Percentiles rank a stretch among this genome's conserved stretches.
These are phyloP conservation scores for Schwanniomyces occidentalis DNA, from an alignment of 805 yeast species.

Conservation along the genomic window DNA sequence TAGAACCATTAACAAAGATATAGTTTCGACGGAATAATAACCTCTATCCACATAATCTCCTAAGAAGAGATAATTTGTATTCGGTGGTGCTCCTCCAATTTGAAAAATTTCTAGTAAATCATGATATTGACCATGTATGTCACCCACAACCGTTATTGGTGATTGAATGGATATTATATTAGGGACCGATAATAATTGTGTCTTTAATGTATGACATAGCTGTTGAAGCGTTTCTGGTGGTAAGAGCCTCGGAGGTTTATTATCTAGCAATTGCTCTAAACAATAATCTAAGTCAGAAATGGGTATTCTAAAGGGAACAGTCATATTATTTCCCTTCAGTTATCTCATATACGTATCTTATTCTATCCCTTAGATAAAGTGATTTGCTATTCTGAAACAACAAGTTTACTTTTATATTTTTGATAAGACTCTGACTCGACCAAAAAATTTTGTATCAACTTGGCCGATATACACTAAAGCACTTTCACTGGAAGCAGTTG, in stretches of 20 bases:
- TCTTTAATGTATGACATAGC: slow-evolving; percentile 76
- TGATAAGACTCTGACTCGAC: too few relatives aligned
- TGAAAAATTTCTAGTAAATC: slow-evolving; percentile 89
- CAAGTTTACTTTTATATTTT: too few relatives aligned
- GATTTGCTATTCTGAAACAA: too few relatives aligned
- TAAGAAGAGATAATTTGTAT: slow-evolving; percentile 86
- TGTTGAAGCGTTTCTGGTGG: slow-evolving; percentile 43
- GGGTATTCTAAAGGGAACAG: slow-evolving; percentile 32
- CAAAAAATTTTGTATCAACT: too few relatives aligned
- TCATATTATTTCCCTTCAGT: slow-evolving; percentile 19
- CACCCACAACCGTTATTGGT: slow-evolving; percentile 96
- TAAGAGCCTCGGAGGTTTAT: slow-evolving; percentile 42
- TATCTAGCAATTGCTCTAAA: slow-evolving; percentile 40
- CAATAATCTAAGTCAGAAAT: slow-evolving; percentile 43
- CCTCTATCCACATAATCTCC: slow-evolving; percentile 99
- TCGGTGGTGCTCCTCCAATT: slow-evolving; percentile 92
- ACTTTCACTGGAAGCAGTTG: too few relatives aligned
- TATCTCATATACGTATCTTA: too few relatives aligned
- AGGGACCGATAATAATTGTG: slow-evolving; percentile 73
- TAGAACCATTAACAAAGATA: slow-evolving; percentile 74
- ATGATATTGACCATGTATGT: slow-evolving; percentile 96
- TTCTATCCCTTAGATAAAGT: too few relatives aligned
- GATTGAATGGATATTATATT: slow-evolving; percentile 82
- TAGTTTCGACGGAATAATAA: slow-evolving; percentile 89
- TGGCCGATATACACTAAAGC: too few relatives aligned